These are phyloP conservation scores for Bocquillonia castaneifolia DNA, from an alignment of 441 rosid species.

Conservation along the genomic window DNA sequence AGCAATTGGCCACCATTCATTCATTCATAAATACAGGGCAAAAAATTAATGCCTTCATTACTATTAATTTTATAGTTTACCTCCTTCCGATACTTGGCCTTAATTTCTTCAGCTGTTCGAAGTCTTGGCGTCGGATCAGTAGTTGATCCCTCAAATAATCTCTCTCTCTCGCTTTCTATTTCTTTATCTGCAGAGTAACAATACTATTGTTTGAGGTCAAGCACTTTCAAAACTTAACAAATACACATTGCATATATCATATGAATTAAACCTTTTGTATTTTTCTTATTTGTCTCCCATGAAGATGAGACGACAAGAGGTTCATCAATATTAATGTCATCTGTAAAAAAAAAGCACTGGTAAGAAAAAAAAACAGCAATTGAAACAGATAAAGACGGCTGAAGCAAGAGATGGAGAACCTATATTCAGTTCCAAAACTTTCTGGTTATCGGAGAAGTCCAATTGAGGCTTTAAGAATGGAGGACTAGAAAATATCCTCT, in stretches of 20 bases:
- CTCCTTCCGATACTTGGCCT: conserved; percentile 76
- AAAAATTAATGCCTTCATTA: neutral
- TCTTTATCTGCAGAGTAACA: conserved; percentile 41
- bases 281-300: conserved; percentile 36
- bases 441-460: conserved; percentile 24
- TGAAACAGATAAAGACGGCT: conserved; percentile 12
- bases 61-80: conserved; percentile 31
- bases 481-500: conserved; percentile 57
- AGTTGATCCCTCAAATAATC: conserved; percentile 66
- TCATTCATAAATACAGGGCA: conserved; percentile 26
- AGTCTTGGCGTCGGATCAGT: conserved; percentile 51
- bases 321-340: conserved; percentile 71
- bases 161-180: conserved; percentile 57
- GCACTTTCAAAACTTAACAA: conserved; percentile 10
- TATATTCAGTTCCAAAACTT: conserved; percentile 56
- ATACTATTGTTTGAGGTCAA: conserved; percentile 8
- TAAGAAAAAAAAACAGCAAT: conserved; percentile 23
- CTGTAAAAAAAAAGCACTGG: conserved; percentile 39
- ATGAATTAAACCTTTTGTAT: conserved; percentile 38
- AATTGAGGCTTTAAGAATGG: conserved; percentile 58
- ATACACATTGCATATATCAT: conserved; percentile 10
- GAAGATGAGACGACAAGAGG: conserved; percentile 36
- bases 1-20: conserved; percentile 16
- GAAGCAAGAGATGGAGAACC: conserved; percentile 43
- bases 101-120: conserved; percentile 83